A percentile compares a stretch with the other conserved stretches of the same genome.
Evolutionary conservation across 495 filamentous ascomycete genomes (phyloP).

Genomic region (Penicillium egyptiacum): DNA sequence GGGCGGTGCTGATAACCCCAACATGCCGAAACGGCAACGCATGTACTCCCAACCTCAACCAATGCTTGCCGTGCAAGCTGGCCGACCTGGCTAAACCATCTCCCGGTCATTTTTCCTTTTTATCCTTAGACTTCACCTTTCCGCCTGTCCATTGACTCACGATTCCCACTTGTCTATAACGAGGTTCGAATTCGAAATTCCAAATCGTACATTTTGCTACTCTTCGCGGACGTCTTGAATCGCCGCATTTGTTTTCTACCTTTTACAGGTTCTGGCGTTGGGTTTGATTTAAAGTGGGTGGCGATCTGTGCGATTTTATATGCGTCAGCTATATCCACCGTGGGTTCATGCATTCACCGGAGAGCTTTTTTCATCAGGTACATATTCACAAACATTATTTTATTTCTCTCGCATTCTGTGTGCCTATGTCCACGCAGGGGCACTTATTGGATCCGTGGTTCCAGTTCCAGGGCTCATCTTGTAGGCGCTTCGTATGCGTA

Average conservation of each 20-base stretch:
- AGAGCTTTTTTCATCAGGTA: slow-evolving; percentile 26
- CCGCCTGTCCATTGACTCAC: slow-evolving; percentile 30
- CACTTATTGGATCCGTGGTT: neutral
- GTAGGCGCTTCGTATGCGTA: neutral
- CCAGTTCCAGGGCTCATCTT: neutral
- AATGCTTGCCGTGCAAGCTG: slow-evolving; percentile 48
- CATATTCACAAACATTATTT: slow-evolving; percentile 26
- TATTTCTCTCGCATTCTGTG: slow-evolving; percentile 1
- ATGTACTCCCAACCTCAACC: slow-evolving; percentile 57
- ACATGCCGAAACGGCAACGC: slow-evolving; percentile 61
- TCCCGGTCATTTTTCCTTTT: neutral
- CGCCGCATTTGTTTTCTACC: slow-evolving; percentile 15
- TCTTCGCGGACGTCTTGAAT: slow-evolving; percentile 18
- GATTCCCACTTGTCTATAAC: slow-evolving; percentile 38
- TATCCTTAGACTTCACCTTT: slow-evolving; percentile 9
- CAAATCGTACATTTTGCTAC: slow-evolving; percentile 29
- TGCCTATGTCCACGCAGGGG: neutral
- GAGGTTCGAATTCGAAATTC: slow-evolving; percentile 19
- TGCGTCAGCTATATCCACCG: slow-evolving; percentile 25
- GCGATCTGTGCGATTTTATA: slow-evolving; percentile 22
- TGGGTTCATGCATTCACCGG: slow-evolving; percentile 18
- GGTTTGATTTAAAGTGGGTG: slow-evolving; percentile 23
- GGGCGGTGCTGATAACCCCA: slow-evolving; percentile 55
- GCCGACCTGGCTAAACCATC: slow-evolving; percentile 34
- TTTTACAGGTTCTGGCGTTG: slow-evolving; percentile 37